Percentiles rank a stretch among this genome's conserved stretches.
Evolutionary conservation across 179 eudicot species (phyloP).

Genomic region (Monotropa hypopitys): DNA sequence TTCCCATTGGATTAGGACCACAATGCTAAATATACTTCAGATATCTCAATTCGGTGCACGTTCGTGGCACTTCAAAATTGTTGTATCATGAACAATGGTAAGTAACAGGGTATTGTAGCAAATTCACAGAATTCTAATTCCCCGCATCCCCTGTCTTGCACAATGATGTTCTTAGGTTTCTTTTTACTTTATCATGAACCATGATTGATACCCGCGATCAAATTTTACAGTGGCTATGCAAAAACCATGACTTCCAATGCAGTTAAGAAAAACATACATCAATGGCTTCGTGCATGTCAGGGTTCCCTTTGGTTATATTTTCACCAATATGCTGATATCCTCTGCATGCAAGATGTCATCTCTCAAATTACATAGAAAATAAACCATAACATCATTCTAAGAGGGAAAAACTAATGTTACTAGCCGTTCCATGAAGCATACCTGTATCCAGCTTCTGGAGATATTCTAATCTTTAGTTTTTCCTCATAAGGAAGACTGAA

Average conservation of each 20-base stretch:
- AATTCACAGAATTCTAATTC: background rate
- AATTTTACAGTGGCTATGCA: background rate
- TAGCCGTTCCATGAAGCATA: slow-evolving; percentile 11
- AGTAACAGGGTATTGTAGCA: background rate
- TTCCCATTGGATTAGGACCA: background rate
- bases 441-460: slow-evolving; percentile 82
- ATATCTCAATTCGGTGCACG: background rate
- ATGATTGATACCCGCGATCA: background rate
- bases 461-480: slow-evolving; percentile 65
- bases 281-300: slow-evolving; percentile 92
- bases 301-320: slow-evolving; percentile 79
- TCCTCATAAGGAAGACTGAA: slow-evolving; percentile 68
- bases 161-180: background rate
- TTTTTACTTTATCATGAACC: background rate
- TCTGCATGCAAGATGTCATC: slow-evolving; percentile 31
- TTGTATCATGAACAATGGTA: slow-evolving; percentile 2
- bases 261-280: slow-evolving; percentile 45
- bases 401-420: background rate
- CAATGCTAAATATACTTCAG: background rate
- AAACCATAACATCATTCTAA: background rate
- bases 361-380: background rate
- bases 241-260: background rate
- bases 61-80: background rate
- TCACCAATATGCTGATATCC: slow-evolving; percentile 84
- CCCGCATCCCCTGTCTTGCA: background rate